Base-by-base conservation (phyloP, 441 rosid genomes). In the Biscutella auriculata region DNA sequence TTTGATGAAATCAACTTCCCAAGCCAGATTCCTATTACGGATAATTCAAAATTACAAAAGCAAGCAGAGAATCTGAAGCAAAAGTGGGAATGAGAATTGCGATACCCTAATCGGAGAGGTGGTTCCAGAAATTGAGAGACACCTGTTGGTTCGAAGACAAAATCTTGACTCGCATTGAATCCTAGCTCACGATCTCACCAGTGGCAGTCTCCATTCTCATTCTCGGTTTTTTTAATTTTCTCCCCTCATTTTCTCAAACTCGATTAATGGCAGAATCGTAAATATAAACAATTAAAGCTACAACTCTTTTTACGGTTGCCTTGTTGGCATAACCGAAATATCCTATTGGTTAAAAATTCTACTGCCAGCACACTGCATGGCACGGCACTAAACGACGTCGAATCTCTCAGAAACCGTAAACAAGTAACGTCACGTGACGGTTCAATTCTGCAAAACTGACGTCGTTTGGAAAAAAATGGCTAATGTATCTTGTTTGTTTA, bases 141-240 rank as follows among this genome's bases (percentile, higher is more conserved):
- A 33, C 6, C 0, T 6, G 12, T 6, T 2, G 45, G 41, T 23
- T 54, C 53, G 21, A 10, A 13, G 67, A 62, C 59, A 59, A 13
- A 34, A n/a, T 48, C 19, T 62, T 62, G 68, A 68, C 64, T 68
- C 64, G 64, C 63, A 48, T 50, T 62, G 73, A 68, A 68, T 49
- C 36, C 15, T 33, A 55, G 63, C 63, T 55, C 35, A 56, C 54
- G 54, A 55, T 53, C 47, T 58, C 62, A 46, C 23, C 51, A 65
- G 63, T 48, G n/a, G n/a, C n/a, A n/a, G n/a, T 59, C 29, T 54
- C n/a, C 54, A 27, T 60, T 50, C 60, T 4, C 68, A n/a, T 25
- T 57, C 60, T 21, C 49, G 23, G 28, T n/a, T n/a, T n/a, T 19
- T 37, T 35, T 5, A 11, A n/a, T n/a, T 25, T 17, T 67, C 44